Base-by-base conservation (phyloP, 2,329 filamentous ascomycete species). In the Venturiaceae sp. region DNA sequence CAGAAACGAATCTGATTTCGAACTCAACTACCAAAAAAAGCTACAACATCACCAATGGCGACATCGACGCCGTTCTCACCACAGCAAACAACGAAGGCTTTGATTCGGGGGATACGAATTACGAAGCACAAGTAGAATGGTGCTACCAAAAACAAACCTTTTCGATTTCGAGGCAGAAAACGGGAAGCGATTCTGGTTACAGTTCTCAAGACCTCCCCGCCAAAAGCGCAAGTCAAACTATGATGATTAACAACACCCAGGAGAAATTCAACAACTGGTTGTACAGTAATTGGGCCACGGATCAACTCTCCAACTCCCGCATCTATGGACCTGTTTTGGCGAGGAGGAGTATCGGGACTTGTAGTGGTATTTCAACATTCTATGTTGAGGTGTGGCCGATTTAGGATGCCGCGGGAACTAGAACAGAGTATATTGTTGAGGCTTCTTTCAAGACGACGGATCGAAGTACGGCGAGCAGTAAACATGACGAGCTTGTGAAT, bases 21-120 rank as follows among this genome's bases (percentile, higher is more conserved):
- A 73, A 63, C 62, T 73, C n/a, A 74, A 70, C 4, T 74, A 72
- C 64, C n/a, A 74, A 74, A 64, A 72, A 70, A 63, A 67, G 72
- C 16, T 71, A 72, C 62, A 30, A 63, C 21, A 66, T 72, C 55
- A 58, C 46, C 21, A 62, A 62, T 37, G 65, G 62, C 37, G 62
- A 70, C 33, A 67, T 71, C 60, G 62, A 68, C 39, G 65, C 62
- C 37, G 65, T 68, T 30, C 64, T 72, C 26, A 67, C 60, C 26
- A 63, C 60, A 16, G 71, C 71, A 46, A 65, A 66, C 33, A 59
- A 61, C 1, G 68, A 73, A 28, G 71, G 69, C 36, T 73, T 72
- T 60, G 67, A 71, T 55, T 63, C 64, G 19, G 61, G 66, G 4
- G 13, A 34, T 32, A 63, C 60, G 26, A 67, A 64, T 41, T 73